These are phyloP conservation scores for Magnusiomyces suaveolens DNA, from an alignment of 1,139 yeast species.

Conservation along the genomic window DNA sequence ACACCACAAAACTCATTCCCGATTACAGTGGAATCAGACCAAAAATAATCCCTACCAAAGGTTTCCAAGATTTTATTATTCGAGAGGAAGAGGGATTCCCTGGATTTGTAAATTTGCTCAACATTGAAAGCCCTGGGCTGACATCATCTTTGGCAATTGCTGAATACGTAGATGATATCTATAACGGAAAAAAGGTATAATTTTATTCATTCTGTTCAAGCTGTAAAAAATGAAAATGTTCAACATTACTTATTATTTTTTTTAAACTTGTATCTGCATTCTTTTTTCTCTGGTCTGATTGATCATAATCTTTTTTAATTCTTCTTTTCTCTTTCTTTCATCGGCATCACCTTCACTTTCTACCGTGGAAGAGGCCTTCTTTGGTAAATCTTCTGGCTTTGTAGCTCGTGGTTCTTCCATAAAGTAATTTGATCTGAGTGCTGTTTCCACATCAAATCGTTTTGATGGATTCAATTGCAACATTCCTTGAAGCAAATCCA, in stretches of 20 bases:
- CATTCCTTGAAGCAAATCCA: slow-evolving; percentile 66
- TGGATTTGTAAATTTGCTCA: slow-evolving; percentile 70
- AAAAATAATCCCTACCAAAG: slow-evolving; percentile 43
- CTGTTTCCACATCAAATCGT: slow-evolving; percentile 57
- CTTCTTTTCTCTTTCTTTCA: slow-evolving; percentile 19
- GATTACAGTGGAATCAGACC: slow-evolving; percentile 81
- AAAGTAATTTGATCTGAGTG: slow-evolving; percentile 61
- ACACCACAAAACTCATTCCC: slow-evolving; percentile 45
- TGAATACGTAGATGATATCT: slow-evolving; percentile 43
- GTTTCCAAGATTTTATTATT: slow-evolving; percentile 66
- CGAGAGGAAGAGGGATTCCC: slow-evolving; percentile 56
- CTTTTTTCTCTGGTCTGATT: slow-evolving; percentile 16
- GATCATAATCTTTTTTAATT: slow-evolving; percentile 22
- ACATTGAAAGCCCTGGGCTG: slow-evolving; percentile 86
- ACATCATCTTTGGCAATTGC: slow-evolving; percentile 78
- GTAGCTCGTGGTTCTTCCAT: slow-evolving; percentile 71
- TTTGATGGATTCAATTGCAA: slow-evolving; percentile 68
- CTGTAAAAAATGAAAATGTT: no score
- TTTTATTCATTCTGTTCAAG: no score
- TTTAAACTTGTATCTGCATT: slow-evolving; percentile 3
- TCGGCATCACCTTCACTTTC: slow-evolving; percentile 19
- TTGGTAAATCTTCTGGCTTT: slow-evolving; percentile 58
- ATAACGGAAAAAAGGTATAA: slow-evolving; percentile 9
- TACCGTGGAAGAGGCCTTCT: slow-evolving; percentile 25
- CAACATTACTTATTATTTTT: no score